Percentiles rank a stretch among this genome's conserved stretches.
phyloP scores from a whole-genome alignment of 305 asterid species.

The Fraxinus paxiana region DNA sequence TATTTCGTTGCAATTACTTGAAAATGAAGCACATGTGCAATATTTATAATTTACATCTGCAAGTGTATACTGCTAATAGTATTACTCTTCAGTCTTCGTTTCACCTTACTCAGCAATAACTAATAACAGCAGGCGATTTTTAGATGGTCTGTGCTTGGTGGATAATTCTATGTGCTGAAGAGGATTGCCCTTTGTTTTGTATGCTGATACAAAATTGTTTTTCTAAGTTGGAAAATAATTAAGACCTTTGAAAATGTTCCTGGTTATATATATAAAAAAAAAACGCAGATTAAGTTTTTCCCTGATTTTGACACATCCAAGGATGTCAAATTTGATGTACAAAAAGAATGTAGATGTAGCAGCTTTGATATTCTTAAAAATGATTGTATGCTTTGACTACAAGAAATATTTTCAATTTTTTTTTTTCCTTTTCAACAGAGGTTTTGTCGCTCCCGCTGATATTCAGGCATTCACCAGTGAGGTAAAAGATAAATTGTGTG shows the following conservation, averaged over 20 bases:
- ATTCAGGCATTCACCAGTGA: conserved; percentile 75
- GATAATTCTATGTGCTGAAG: neutral
- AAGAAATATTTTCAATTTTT: neutral
- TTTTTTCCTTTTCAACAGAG: conserved; percentile 52
- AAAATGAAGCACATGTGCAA: neutral
- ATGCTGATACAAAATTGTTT: neutral
- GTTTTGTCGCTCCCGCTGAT: conserved; percentile 91
- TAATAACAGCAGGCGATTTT: neutral
- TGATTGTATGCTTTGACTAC: neutral
- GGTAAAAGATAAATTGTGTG: conserved; percentile 55
- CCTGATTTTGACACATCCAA: neutral
- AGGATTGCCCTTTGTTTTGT: neutral
- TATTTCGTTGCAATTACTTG: neutral
- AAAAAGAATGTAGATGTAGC: too few species aligned
- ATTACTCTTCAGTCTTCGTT: neutral
- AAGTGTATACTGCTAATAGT: neutral
- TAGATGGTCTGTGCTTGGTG: neutral
- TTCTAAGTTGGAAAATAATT: neutral
- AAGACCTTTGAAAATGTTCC: neutral
- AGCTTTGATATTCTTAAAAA: neutral
- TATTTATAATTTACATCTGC: neutral
- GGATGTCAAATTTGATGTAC: too few species aligned
- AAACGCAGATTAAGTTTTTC: neutral
- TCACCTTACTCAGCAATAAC: neutral
- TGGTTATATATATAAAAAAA: neutral